Conservation (phyloP, 2,329 filamentous ascomycete genomes). For the Calonectria honghensis region DNA sequence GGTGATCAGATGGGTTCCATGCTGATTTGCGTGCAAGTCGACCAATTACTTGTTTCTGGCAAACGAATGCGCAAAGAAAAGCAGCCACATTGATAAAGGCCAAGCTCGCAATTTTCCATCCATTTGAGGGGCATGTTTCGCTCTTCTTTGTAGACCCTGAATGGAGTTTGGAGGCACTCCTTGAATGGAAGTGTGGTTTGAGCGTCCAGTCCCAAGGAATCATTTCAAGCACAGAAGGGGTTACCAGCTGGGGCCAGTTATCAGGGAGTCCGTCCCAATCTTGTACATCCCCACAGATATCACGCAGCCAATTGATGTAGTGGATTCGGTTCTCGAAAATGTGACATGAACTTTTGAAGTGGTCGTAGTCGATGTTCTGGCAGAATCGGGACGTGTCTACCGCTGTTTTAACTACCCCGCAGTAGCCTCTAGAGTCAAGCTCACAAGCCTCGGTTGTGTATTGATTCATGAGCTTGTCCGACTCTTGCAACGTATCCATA, state of each 20-base stretch:
- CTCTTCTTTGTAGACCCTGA: rapidly evolving
- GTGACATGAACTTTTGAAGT: constrained; percentile 19
- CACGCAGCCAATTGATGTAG: constrained; percentile 18
- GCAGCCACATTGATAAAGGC: constrained; percentile 28
- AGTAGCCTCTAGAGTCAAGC: constrained; percentile 19
- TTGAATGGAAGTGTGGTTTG: background rate
- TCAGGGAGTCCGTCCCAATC: constrained; percentile 27
- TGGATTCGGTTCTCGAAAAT: constrained; percentile 1
- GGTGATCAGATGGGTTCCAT: no score
- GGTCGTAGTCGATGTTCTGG: constrained; percentile 14
- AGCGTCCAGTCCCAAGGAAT: constrained; percentile 46
- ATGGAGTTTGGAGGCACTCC: no score
- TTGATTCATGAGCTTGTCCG: background rate
- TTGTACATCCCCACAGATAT: constrained; percentile 20
- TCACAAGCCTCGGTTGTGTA: constrained; percentile 25
- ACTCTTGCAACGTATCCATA: background rate
- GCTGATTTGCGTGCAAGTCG: rapidly evolving
- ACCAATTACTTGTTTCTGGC: background rate
- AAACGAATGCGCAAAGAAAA: constrained; percentile 13
- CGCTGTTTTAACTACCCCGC: background rate
- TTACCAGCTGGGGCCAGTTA: constrained; percentile 21
- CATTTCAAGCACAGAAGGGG: constrained; percentile 19
- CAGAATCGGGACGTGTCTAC: constrained; percentile 25
- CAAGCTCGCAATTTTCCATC: constrained; percentile 31
- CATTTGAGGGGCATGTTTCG: background rate